phyloP scores from a whole-genome alignment of 345 rosid genomes.

The Noccaea caerulescens region DNA sequence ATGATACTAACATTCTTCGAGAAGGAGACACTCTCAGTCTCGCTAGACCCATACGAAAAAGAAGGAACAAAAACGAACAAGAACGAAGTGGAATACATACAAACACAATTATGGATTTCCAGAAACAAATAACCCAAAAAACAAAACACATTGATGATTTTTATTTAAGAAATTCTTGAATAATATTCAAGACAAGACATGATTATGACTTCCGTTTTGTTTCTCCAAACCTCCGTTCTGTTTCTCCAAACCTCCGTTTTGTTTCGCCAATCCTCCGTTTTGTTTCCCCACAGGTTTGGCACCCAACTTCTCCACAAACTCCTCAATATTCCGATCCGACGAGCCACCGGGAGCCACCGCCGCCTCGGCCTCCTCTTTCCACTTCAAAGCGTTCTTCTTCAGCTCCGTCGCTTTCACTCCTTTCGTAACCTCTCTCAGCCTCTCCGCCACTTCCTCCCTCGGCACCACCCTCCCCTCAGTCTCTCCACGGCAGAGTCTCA shows the following conservation, averaged over 20 bases:
- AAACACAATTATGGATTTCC: slow-evolving; percentile 16
- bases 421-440: slow-evolving; percentile 55
- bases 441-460: slow-evolving; percentile 69
- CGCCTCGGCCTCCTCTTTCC: slow-evolving; percentile 71
- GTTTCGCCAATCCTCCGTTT: slow-evolving; percentile 24
- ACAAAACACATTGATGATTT: slow-evolving; percentile 12
- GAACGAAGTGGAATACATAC: slow-evolving; percentile 3
- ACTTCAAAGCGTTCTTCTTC: slow-evolving; percentile 62
- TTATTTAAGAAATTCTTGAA: slow-evolving; percentile 2
- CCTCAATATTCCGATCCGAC: slow-evolving; percentile 61
- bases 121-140: not conserved
- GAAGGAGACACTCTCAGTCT: not conserved
- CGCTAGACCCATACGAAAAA: slow-evolving; percentile 9
- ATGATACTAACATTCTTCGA: slow-evolving; percentile 5
- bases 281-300: slow-evolving; percentile 36
- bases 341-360: slow-evolving; percentile 85
- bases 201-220: not conserved
- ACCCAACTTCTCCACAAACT: slow-evolving; percentile 67
- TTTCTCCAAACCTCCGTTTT: slow-evolving; percentile 30
- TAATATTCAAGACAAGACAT: slow-evolving; percentile 7
- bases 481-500: slow-evolving; percentile 71
- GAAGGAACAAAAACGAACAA: not conserved
- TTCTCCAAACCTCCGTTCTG: slow-evolving; percentile 20
- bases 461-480: slow-evolving; percentile 58
- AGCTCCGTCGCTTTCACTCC: slow-evolving; percentile 63